These are phyloP conservation scores for Calonectria pseudoreteaudii DNA, from an alignment of 2,329 filamentous ascomycete species.

Conservation along the genomic window DNA sequence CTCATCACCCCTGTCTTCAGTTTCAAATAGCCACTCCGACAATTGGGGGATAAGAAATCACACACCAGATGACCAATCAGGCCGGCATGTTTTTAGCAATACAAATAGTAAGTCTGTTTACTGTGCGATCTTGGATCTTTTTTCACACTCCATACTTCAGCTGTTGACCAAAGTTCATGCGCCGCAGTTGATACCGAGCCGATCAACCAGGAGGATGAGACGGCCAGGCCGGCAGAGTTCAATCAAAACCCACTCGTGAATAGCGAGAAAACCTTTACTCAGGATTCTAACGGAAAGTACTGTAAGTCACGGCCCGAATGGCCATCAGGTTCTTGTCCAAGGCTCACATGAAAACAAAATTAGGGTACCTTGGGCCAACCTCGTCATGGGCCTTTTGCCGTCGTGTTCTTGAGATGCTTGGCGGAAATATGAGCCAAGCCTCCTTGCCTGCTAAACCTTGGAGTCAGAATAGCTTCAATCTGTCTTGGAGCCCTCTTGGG, in stretches of 20 bases:
- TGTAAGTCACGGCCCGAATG: background rate
- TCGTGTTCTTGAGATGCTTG: background rate
- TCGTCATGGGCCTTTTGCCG: background rate
- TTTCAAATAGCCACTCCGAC: background rate
- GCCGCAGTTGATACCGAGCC: background rate
- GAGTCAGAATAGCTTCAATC: background rate
- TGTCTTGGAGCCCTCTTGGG: conserved; percentile 15
- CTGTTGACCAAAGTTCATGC: background rate
- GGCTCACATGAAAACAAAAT: background rate
- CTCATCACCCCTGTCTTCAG: background rate
- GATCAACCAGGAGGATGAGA: background rate
- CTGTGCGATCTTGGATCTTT: background rate
- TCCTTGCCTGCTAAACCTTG: background rate
- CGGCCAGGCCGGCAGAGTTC: background rate
- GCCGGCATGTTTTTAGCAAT: background rate
- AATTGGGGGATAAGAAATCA: background rate
- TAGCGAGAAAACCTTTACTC: background rate
- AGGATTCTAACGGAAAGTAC: background rate
- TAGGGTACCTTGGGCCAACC: background rate
- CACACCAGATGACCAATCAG: background rate
- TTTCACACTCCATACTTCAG: background rate
- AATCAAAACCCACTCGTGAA: background rate
- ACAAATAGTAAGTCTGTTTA: background rate
- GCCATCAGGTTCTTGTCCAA: accelerated
- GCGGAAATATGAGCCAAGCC: background rate